Base-by-base conservation (phyloP, 768 basidiomycete genomes). In the Amanita brunnescens region DNA sequence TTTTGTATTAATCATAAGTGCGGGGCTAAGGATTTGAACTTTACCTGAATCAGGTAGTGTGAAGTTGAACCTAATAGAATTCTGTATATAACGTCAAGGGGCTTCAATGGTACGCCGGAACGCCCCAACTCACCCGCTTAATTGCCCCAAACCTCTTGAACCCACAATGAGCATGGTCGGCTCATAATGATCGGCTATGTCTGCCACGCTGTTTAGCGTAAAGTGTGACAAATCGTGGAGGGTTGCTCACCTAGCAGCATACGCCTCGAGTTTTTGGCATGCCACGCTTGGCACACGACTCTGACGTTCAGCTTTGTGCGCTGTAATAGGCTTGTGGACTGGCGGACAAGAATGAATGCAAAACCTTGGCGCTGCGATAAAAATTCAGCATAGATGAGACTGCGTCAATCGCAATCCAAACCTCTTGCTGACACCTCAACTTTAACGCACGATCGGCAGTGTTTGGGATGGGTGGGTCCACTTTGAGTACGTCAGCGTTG, bases 111-210 rank as follows among this genome's bases (percentile, higher is more conserved):
- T 30, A 32, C 23, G 33, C 29, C 20, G n/a, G 6, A 32, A 41
- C 33, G 47, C 26, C 18, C 13, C 16, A 33, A 43, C 9, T 54
- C 52, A 91, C 89, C 91, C 91, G 62, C 93, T 92, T 47, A 97
- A 67, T 58, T 91, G 83, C 16, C 89, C 79, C 14, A 94, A 56
- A 54, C 94, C 94, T 44, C 94, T 82, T n/a, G 91, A 94, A 3
- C 94, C 94, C 8, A 96, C 94, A 49, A 97, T 95, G 29, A 92
- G 72, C 89, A 96, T 93, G 6, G 80, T 81, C 1, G 94, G 94
- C 52, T 91, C 83, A 33, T 83, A 72, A 61, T 87, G 79, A 60
- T 97, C 94, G 21, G 95, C 84, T 47, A 97, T 79, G 59, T 94
- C 88, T 79, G 48, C 9, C 40, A 24, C 12, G 4, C 10, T 12